Evolutionary conservation across 2,329 filamentous ascomycete species (phyloP).

Genomic region (Claviceps pusilla): DNA sequence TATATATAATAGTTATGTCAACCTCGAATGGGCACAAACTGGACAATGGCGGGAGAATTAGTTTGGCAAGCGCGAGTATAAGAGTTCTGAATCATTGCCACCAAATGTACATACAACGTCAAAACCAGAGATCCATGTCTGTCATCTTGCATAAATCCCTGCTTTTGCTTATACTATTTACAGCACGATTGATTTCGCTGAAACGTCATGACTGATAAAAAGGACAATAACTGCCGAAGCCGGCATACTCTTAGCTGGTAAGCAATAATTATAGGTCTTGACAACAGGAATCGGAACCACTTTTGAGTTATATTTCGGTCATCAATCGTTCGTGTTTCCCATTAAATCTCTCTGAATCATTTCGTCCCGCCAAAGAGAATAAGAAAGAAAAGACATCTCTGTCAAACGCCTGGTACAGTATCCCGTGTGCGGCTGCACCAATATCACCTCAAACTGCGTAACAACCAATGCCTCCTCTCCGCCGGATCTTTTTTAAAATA

Average conservation of each 20-base stretch:
- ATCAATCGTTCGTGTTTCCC: slow-evolving; percentile 1
- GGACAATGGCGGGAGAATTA: not conserved
- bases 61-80: not conserved
- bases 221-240: slow-evolving; percentile 6
- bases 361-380: not conserved
- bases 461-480: slow-evolving; percentile 11
- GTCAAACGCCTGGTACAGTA: slow-evolving; percentile 14
- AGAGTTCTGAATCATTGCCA: not conserved
- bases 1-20: not conserved
- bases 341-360: slow-evolving; percentile 3
- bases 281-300: not conserved
- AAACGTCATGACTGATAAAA: not conserved
- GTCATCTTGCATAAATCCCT: slow-evolving; percentile 1
- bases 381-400: not conserved
- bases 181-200: slow-evolving; percentile 3
- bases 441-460: slow-evolving; percentile 3
- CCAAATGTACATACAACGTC: not conserved
- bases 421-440: slow-evolving; percentile 13
- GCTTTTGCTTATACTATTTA: slow-evolving; percentile 7
- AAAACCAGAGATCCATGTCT: not conserved
- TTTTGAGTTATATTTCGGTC: not conserved
- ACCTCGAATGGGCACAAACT: not conserved
- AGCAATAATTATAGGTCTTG: slow-evolving; percentile 9
- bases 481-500: no score
- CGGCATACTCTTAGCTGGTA: slow-evolving; percentile 9